Evolutionary conservation across 2,329 filamentous ascomycete species (phyloP), one percentile per base, ranked within the genome.

Genomic region (Colletotrichum musicola): DNA sequence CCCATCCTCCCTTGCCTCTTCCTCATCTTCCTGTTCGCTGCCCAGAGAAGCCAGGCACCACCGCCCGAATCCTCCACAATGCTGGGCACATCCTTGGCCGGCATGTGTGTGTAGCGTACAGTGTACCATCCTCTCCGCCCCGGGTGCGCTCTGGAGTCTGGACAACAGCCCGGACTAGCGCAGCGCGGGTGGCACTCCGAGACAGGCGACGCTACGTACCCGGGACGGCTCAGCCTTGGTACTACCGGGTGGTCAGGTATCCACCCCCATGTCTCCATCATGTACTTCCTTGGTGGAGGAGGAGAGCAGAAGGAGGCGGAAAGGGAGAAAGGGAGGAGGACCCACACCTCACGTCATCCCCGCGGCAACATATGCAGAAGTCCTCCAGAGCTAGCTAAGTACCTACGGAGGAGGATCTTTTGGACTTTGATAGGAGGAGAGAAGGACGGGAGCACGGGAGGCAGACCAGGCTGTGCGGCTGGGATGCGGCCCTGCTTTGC

Each of bases 171-270:
- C 30, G 30, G 30, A 35, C 6, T 44, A 55, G 50, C 49, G 66
- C 62, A 61, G 42, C 54, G 44, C 66, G 66, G 62, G 66, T 69
- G 62, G 66, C 62, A 60, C 66, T 53, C 62, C 66, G 62, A 69
- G 66, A 66, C 66, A n/a, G 42, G 20, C 55, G 25, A n/a, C 22
- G 46, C 46, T 46, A 42, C 46, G 27, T 38, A 63, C n/a, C 13
- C 6, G 50, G n/a, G 6, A 18, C 14, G 10, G 16, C 57, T 60
- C 57, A 61, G 58, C 35, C 58, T 51, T 51, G 57, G 27, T 64
- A 51, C 53, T 58, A 40, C 56, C 25, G 42, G 9, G 46, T 7
- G 46, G 46, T 35, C 30, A 35, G 30, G 30, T 49, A n/a, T 30
- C 25, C 38, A 44, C 27, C 35, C 58, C 58, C 58, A 61, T 61